Percentiles rank a stretch among this genome's conserved stretches.
phyloP scores from a whole-genome alignment of 2,329 filamentous ascomycete species.

The Magnaporthales sp. region DNA sequence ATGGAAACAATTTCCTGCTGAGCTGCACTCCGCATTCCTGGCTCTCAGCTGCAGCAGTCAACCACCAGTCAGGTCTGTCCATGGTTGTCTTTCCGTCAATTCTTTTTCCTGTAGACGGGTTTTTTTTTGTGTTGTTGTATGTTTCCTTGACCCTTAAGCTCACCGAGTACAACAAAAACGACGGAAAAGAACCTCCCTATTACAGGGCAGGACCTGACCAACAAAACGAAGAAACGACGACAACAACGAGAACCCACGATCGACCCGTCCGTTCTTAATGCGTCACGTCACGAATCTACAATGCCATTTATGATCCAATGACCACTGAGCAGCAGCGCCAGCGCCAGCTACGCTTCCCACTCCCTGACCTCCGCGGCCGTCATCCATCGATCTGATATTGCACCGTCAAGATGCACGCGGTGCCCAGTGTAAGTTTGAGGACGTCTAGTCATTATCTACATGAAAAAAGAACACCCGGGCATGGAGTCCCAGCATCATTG shows the following conservation, averaged over 20 bases:
- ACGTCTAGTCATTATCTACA: not conserved
- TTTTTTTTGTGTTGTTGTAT: not conserved
- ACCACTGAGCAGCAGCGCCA: slow-evolving; percentile 10
- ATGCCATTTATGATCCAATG: slow-evolving; percentile 25
- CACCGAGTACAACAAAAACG: not conserved
- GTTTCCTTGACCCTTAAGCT: not conserved
- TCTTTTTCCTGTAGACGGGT: not conserved
- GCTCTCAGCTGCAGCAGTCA: not conserved
- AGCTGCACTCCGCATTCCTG: slow-evolving; percentile 1
- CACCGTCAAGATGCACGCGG: slow-evolving; percentile 25
- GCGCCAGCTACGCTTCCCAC: slow-evolving; percentile 20
- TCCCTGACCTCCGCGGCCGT: slow-evolving; percentile 20
- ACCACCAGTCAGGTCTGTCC: not conserved
- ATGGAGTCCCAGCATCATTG: not conserved
- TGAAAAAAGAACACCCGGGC: not conserved
- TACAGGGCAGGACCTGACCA: not conserved
- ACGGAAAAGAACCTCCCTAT: not conserved
- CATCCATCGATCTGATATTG: slow-evolving; percentile 11
- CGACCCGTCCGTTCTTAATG: not conserved
- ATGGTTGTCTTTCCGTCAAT: not conserved
- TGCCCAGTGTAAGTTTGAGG: slow-evolving; percentile 35
- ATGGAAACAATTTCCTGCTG: not conserved
- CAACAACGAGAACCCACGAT: not conserved
- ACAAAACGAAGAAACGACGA: slow-evolving; percentile 1
- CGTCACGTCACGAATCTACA: slow-evolving; percentile 16